Percentiles rank a stretch among this genome's conserved stretches.
Evolutionary conservation across 495 filamentous ascomycete species (phyloP).

Genomic region (Chaetomidium leptoderma): DNA sequence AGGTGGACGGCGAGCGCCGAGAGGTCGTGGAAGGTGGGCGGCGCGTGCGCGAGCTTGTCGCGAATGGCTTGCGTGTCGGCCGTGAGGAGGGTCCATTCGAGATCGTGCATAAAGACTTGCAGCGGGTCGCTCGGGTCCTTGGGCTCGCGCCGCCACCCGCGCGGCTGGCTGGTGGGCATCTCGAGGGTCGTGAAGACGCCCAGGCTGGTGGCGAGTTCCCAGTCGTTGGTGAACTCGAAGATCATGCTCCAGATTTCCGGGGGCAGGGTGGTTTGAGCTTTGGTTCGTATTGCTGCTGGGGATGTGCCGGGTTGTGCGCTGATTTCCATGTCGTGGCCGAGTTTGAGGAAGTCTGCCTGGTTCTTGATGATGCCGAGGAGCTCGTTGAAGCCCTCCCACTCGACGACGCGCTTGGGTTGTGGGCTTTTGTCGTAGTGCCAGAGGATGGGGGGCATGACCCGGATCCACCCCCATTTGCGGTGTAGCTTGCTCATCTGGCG

Average conservation of each 20-base stretch:
- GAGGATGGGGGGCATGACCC: slow-evolving; percentile 63
- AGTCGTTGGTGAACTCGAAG: slow-evolving; percentile 77
- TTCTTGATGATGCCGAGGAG: slow-evolving; percentile 63
- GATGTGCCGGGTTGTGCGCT: slow-evolving; percentile 37
- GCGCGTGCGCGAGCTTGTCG: slow-evolving; percentile 58
- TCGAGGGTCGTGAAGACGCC: slow-evolving; percentile 72
- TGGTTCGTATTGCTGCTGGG: slow-evolving; percentile 23
- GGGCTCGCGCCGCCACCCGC: slow-evolving; percentile 54
- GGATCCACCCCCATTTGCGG: slow-evolving; percentile 77
- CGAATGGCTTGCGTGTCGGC: slow-evolving; percentile 63
- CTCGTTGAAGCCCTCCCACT: slow-evolving; percentile 65
- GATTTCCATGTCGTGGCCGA: slow-evolving; percentile 56
- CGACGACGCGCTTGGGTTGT: slow-evolving; percentile 46
- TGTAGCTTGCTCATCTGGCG: slow-evolving; percentile 76
- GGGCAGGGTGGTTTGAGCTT: slow-evolving; percentile 49
- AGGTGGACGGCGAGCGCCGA: slow-evolving; percentile 79
- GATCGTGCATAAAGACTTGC: slow-evolving; percentile 52
- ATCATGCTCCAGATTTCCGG: slow-evolving; percentile 86
- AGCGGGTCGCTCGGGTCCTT: slow-evolving; percentile 41
- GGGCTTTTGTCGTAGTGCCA: slow-evolving; percentile 62
- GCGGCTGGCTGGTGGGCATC: slow-evolving; percentile 58
- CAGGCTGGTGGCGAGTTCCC: slow-evolving; percentile 79
- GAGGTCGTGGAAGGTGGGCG: slow-evolving; percentile 64
- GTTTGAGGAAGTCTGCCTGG: slow-evolving; percentile 56
- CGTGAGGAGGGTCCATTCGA: slow-evolving; percentile 79